Percentiles rank a stretch among this genome's conserved stretches.
Evolutionary conservation across 1,139 yeast species (phyloP).

Genomic region (Magnusiomyces sp.): DNA sequence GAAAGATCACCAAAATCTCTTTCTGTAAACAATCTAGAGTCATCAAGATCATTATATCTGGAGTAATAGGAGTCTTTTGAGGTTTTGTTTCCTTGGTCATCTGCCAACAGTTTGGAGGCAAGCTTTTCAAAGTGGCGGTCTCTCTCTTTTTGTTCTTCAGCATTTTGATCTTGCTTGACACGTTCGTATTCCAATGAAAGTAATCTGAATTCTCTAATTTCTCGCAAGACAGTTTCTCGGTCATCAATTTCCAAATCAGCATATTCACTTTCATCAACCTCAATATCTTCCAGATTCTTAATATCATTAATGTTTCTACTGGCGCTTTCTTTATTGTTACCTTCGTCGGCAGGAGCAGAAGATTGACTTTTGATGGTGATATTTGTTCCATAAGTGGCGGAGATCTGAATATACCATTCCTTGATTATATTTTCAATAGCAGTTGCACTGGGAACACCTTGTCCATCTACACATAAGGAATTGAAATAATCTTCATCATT

Average conservation of each 20-base stretch:
- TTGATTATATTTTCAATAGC: conserved; percentile 7
- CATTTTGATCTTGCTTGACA: conserved; percentile 19
- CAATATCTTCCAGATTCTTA: conserved; percentile 21
- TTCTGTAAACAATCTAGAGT: conserved; percentile 7
- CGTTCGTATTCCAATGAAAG: conserved; percentile 24
- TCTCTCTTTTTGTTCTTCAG: conserved; percentile 18
- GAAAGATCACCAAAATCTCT: conserved; percentile 9
- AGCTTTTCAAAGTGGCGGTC: conserved; percentile 17
- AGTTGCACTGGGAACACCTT: no score
- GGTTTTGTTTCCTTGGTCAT: no score
- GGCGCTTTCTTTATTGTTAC: conserved; percentile 9
- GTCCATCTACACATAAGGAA: neutral
- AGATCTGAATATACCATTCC: conserved; percentile 9
- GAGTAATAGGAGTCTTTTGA: no score
- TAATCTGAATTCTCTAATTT: conserved; percentile 28
- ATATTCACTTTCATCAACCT: conserved; percentile 22
- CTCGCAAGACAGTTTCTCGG: conserved; percentile 9
- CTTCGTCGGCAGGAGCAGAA: conserved; percentile 3
- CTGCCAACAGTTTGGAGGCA: conserved; percentile 16
- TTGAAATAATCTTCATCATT: conserved; percentile 11
- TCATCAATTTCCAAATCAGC: conserved; percentile 11
- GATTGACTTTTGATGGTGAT: conserved; percentile 4
- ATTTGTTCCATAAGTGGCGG: conserved; percentile 10
- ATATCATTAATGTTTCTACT: conserved; percentile 6
- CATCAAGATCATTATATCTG: conserved; percentile 1